Base-by-base conservation (phyloP, 106 monocot species). In the Triglochin maritima region DNA sequence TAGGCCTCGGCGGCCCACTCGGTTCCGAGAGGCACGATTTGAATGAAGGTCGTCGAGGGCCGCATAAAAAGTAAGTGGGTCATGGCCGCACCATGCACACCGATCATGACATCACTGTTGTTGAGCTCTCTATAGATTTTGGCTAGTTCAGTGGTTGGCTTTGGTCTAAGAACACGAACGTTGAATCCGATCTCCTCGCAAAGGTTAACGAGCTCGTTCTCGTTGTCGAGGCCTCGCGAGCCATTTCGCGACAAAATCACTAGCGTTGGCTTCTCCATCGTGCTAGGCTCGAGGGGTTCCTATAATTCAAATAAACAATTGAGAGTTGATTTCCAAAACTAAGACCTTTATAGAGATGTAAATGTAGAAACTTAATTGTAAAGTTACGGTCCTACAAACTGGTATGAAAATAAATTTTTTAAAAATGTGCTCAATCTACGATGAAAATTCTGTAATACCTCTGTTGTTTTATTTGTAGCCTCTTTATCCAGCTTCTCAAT, bases 21-120 rank as follows among this genome's bases (percentile, higher is more conserved):
- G 2, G 87, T 79, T 16, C 92, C 92, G 42, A 85, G 59, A 4
- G 92, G 92, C 59, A 92, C 76, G 4, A 92, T 69, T 68, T 92
- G 91, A 3, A 92, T 74, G 78, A 92, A 82, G 46, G 79, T 80
- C 42, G 84, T 59, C 9, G 78, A 78, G 3, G 84, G 87, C 53
- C 86, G 69, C 84, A 92, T 82, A 74, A 92, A 92, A 68, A 87
- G 47, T 45, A 92, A 70, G 57, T 92, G 87, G 3, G 92, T 92
- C 83, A 92, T 78, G 42, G 85, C 92, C 4, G 87, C 87, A 0
- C 92, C 92, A 65, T 87, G 87, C 1, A 92, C 88, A 8, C 92
- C 92, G 9, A 88, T 69, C 85, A 85, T 81, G 45, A 72, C 85
- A 56, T 88, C 85, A 64, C 81, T 79, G 4, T 69, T 54, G 59